Evolutionary conservation across 352 stramenopile genomes (phyloP).

Genomic region (Phytopythium kandeliae): DNA sequence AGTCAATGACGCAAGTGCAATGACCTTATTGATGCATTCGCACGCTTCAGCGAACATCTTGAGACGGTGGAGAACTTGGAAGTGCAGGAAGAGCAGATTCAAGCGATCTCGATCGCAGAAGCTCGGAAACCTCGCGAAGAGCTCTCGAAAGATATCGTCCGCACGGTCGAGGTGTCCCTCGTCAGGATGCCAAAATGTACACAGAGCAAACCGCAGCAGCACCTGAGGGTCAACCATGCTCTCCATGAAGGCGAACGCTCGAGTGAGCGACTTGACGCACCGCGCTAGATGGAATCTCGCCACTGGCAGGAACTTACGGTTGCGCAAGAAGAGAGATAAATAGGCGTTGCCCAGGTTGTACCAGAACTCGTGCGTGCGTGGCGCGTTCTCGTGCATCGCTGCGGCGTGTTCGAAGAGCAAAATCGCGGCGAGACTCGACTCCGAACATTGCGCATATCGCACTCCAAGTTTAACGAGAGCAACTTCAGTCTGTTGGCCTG

Average conservation of each 20-base stretch:
- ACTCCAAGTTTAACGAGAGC: constrained; percentile 52
- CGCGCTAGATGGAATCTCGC: constrained; percentile 47
- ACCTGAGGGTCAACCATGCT: constrained; percentile 54
- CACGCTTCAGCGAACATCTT: constrained; percentile 47
- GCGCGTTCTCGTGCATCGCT: constrained; percentile 28
- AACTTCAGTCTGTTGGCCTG: constrained; percentile 29
- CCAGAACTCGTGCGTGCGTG: constrained; percentile 60
- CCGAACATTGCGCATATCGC: constrained; percentile 46
- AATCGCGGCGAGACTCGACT: constrained; percentile 46
- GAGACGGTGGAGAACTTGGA: constrained; percentile 52
- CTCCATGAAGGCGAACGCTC: constrained; percentile 55
- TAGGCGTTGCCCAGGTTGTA: constrained; percentile 58
- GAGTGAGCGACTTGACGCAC: constrained; percentile 47
- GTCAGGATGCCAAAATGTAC: constrained; percentile 48
- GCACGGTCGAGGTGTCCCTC: constrained; percentile 46
- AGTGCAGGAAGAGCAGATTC: constrained; percentile 54
- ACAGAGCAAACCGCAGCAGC: constrained; percentile 56
- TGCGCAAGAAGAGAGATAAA: constrained; percentile 51
- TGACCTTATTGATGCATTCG: constrained; percentile 39
- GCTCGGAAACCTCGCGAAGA: constrained; percentile 45
- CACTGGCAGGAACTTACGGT: constrained; percentile 56
- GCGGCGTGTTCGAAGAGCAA: constrained; percentile 52
- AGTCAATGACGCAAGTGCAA: constrained; percentile 7
- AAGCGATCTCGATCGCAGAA: constrained; percentile 60
- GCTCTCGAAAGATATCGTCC: constrained; percentile 45